Base-by-base conservation (phyloP, 306 rosid species). In the Trifolium fragiferum region DNA sequence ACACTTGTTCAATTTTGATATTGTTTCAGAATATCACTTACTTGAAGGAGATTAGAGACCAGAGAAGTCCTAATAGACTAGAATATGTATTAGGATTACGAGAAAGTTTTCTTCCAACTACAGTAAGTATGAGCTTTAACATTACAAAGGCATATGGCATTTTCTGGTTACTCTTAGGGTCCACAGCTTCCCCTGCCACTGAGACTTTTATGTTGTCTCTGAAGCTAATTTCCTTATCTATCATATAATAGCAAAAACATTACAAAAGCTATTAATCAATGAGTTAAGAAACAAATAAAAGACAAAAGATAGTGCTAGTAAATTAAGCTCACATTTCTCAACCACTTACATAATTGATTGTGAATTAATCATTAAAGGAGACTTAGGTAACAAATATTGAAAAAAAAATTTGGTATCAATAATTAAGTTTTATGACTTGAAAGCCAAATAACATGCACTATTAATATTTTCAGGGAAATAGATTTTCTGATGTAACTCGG, bases 31-130 rank as follows among this genome's bases (percentile, higher is more conserved):
- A 16, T 6, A 37, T 18, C 1, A n/a, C 37, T 61, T 81, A 89
- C 98, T 85, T 89, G 93, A 82, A 93, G 38, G 93, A 89, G 49
- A 93, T 82, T 7, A 93, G 89, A 18, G 98, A 90, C 98, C 98
- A 93, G 76, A 86, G 84, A 58, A 93, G 91, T 65, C 98, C 98
- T 53, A 90, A 80, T 59, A 93, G 78, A 81, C 97, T 93, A 3
- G 98, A 90, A 70, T 93, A 90, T 21, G 96, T 93, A 82, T 93
- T 93, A 47, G 98, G 98, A 76, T 93, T 93, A 58, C 98, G 79
- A 15, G 89, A 86, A 16, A 93, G 87, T 81, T 93, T 93, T 63
- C 97, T 89, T 87, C 95, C 91, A 2, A 89, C 97, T 83, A 93
- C 89, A 37, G 83, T 89, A 11, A 93, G 89, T 72, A 89, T 93